Conservation (phyloP, 768 basidiomycete genomes). For the Hypsizygus marmoreus region DNA sequence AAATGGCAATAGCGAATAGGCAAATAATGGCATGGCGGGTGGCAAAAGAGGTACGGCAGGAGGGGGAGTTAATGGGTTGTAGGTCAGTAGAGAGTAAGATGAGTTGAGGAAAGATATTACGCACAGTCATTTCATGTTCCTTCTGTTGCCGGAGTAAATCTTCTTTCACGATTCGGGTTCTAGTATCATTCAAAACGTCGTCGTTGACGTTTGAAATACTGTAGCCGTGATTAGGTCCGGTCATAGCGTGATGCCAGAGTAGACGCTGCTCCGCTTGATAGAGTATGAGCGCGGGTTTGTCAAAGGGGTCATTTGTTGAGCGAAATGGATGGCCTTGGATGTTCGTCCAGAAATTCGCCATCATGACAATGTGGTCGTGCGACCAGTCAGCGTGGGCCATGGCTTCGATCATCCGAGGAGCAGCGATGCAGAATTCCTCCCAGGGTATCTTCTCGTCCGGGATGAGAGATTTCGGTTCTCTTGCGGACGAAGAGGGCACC, state of each 20-base stretch:
- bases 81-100: background rate
- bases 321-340: conserved; percentile 8
- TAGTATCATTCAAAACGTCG: background rate
- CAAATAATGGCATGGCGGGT: too few relatives aligned
- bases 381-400: conserved; percentile 12
- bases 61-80: background rate
- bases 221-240: conserved; percentile 1
- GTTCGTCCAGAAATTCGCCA: conserved; percentile 11
- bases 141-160: background rate
- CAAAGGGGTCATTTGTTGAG: conserved; percentile 5
- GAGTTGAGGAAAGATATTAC: background rate
- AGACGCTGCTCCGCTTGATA: conserved; percentile 17
- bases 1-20: too few relatives aligned
- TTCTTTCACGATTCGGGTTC: background rate
- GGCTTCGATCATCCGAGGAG: conserved; percentile 6
- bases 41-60: background rate
- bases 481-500: background rate
- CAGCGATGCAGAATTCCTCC: conserved; percentile 16
- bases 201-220: conserved; percentile 9
- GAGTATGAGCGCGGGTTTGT: conserved; percentile 10
- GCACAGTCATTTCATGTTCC: background rate
- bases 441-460: conserved; percentile 9
- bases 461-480: background rate
- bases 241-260: conserved; percentile 12
- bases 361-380: conserved; percentile 7